Evolutionary conservation across 2,329 filamentous ascomycete species (phyloP).

Genomic region (Sphaerulina vaccinii): DNA sequence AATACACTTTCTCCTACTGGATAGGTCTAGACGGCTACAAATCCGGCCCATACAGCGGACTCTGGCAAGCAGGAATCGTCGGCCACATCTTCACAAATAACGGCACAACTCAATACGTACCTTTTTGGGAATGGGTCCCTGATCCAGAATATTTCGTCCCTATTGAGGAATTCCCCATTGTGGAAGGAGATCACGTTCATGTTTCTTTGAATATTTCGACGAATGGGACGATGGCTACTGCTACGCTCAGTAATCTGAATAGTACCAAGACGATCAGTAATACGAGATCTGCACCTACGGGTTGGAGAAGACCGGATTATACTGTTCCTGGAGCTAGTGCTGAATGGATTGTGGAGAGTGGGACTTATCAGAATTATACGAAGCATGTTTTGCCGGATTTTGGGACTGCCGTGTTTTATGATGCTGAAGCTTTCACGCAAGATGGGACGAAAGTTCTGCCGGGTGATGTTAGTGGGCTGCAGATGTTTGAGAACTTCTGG

Average conservation of each 20-base stretch:
- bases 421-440: not conserved
- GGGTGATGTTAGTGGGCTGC: not conserved
- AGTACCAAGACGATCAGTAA: not conserved
- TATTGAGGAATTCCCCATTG: not conserved
- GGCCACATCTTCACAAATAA: not conserved
- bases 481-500: not conserved
- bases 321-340: not conserved
- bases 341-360: not conserved
- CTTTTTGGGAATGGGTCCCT: not conserved
- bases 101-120: not conserved
- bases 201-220: not conserved
- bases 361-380: not conserved
- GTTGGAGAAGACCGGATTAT: not conserved
- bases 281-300: not conserved
- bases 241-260: not conserved
- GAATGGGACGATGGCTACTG: not conserved
- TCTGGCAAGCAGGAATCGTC: not conserved
- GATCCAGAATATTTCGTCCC: not conserved
- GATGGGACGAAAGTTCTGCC: not conserved
- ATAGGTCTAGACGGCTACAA: not conserved
- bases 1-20: not conserved
- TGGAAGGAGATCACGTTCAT: not conserved
- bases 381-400: not conserved
- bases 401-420: not conserved
- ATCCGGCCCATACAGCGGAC: not conserved